Conservation (phyloP, 495 filamentous ascomycete genomes). For the Aspergillus coremiiformis region DNA sequence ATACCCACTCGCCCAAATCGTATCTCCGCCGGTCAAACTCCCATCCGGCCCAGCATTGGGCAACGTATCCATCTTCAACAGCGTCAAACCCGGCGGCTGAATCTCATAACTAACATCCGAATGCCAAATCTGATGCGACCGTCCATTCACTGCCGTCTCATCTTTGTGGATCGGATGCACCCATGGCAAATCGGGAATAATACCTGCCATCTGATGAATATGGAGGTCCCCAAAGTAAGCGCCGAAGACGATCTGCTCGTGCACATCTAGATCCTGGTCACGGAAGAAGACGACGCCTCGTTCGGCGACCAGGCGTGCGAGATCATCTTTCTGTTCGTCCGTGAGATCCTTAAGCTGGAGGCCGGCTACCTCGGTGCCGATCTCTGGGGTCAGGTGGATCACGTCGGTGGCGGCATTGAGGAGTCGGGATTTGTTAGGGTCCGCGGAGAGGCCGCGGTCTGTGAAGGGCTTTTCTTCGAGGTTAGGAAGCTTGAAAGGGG, state of each 20-base stretch:
- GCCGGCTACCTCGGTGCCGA: conserved; percentile 36
- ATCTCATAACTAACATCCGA: conserved; percentile 25
- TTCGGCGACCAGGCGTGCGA: conserved; percentile 38
- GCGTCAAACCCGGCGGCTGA: conserved; percentile 24
- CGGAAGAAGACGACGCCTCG: conserved; percentile 39
- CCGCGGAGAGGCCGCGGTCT: background rate
- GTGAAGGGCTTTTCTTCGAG: background rate
- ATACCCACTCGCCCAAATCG: conserved; percentile 20
- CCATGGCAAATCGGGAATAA: conserved; percentile 9
- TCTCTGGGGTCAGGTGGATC: conserved; percentile 29
- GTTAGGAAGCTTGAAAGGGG: conserved; percentile 9
- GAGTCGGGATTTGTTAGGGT: background rate
- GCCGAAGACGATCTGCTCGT: conserved; percentile 20
- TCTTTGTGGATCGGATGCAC: conserved; percentile 8
- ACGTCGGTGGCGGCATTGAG: conserved; percentile 4
- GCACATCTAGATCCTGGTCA: conserved; percentile 32
- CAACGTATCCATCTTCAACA: conserved; percentile 21
- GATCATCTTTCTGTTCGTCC: conserved; percentile 34
- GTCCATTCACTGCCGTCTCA: conserved; percentile 8
- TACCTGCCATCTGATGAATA: conserved; percentile 7
- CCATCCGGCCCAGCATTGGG: conserved; percentile 11
- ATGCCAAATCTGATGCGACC: conserved; percentile 14
- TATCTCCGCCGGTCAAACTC: conserved; percentile 18
- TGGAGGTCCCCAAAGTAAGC: conserved; percentile 17
- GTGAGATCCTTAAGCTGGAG: conserved; percentile 35